phyloP scores from a whole-genome alignment of 2,329 filamentous ascomycete species.

The Verticillium nonalfalfae region DNA sequence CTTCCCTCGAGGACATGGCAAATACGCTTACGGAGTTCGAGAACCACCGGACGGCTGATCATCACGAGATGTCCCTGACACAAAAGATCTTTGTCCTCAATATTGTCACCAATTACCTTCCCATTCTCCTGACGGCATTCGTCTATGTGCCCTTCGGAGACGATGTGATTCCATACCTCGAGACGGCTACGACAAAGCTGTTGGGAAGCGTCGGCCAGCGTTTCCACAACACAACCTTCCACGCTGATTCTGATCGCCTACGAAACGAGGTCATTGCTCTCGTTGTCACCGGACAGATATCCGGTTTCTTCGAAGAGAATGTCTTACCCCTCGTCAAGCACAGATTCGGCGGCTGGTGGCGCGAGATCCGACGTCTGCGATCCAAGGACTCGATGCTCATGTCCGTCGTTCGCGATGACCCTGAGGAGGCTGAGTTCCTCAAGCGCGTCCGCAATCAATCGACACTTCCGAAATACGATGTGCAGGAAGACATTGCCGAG shows the following conservation, averaged over 20 bases:
- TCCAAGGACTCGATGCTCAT: slow-evolving; percentile 31
- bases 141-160: slow-evolving; percentile 72
- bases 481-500: slow-evolving; percentile 66
- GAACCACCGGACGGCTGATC: slow-evolving; percentile 67
- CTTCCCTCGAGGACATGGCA: slow-evolving; percentile 56
- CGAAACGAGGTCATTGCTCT: slow-evolving; percentile 71
- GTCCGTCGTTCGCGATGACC: slow-evolving; percentile 45
- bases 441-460: slow-evolving; percentile 59
- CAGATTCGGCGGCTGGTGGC: slow-evolving; percentile 39
- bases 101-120: slow-evolving; percentile 75
- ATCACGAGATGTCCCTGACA: slow-evolving; percentile 62
- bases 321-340: slow-evolving; percentile 64
- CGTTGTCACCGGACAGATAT: slow-evolving; percentile 65
- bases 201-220: slow-evolving; percentile 33
- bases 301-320: slow-evolving; percentile 67
- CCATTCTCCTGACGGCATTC: slow-evolving; percentile 70
- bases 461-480: slow-evolving; percentile 62
- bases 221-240: slow-evolving; percentile 50
- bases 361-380: slow-evolving; percentile 25
- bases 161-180: slow-evolving; percentile 60
- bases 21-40: slow-evolving; percentile 61
- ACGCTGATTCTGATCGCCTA: slow-evolving; percentile 59
- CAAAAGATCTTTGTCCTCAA: slow-evolving; percentile 72
- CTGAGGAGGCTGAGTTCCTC: slow-evolving; percentile 59
- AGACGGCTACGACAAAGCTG: slow-evolving; percentile 50